Percentiles rank a stretch among this genome's conserved stretches.
These are phyloP conservation scores for Oemleria cerasiformis DNA, from an alignment of 306 rosid genomes.

Conservation along the genomic window DNA sequence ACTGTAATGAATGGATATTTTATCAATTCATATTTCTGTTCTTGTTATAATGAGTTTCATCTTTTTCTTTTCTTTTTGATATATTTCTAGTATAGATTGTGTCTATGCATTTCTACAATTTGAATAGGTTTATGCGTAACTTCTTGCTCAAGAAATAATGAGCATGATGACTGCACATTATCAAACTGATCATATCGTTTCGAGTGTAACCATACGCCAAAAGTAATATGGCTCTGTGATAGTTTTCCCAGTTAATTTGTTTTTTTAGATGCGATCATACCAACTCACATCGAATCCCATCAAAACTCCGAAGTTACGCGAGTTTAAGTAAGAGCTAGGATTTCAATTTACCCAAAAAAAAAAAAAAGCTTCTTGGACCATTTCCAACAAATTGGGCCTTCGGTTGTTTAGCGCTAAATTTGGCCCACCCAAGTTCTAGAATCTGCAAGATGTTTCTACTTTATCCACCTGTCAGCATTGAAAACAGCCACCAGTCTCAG, in stretches of 20 bases:
- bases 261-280: too few relatives aligned
- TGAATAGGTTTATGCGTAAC: background rate
- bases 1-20: background rate
- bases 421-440: conserved; percentile 1
- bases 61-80: background rate
- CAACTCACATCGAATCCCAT: too few relatives aligned
- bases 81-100: background rate
- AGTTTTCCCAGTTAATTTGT: too few relatives aligned
- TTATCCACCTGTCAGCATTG: too few relatives aligned
- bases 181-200: too few relatives aligned
- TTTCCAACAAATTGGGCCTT: background rate
- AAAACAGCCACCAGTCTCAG: background rate
- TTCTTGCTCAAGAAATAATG: background rate
- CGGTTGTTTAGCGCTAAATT: too few relatives aligned
- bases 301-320: too few relatives aligned
- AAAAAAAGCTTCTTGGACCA: background rate
- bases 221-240: too few relatives aligned
- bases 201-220: too few relatives aligned
- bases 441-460: background rate
- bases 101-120: background rate
- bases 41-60: background rate
- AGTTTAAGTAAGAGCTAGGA: too few relatives aligned
- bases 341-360: too few relatives aligned
- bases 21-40: background rate
- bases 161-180: background rate